These are phyloP conservation scores for Parasitella parasitica DNA, from an alignment of 371 early-diverging fungal species.

Conservation along the genomic window DNA sequence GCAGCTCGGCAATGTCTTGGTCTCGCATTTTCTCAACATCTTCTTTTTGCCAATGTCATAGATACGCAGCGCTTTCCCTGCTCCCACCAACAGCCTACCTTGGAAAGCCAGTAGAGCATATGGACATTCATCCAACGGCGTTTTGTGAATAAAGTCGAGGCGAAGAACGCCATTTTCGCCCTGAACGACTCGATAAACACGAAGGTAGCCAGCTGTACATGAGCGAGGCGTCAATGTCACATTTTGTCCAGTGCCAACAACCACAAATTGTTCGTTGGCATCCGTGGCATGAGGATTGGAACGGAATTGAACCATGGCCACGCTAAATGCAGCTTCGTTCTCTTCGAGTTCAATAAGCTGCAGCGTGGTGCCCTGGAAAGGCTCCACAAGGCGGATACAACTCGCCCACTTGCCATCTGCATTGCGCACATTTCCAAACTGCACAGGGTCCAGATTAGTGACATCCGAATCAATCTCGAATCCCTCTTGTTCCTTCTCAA, in stretches of 20 bases:
- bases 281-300: slow-evolving; percentile 50
- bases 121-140: slow-evolving; percentile 85
- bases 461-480: slow-evolving; percentile 55
- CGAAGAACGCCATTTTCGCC: slow-evolving; percentile 51
- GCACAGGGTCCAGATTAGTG: slow-evolving; percentile 40
- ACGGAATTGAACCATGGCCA: slow-evolving; percentile 74
- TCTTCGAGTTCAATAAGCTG: slow-evolving; percentile 75
- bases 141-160: slow-evolving; percentile 83
- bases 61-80: slow-evolving; percentile 85
- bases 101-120: slow-evolving; percentile 84
- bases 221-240: slow-evolving; percentile 72
- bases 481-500: slow-evolving; percentile 54
- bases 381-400: slow-evolving; percentile 83
- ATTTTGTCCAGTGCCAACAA: slow-evolving; percentile 86
- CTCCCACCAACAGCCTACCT: slow-evolving; percentile 86
- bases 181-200: slow-evolving; percentile 69
- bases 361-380: slow-evolving; percentile 75
- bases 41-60: slow-evolving; percentile 93
- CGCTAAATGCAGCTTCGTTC: slow-evolving; percentile 88
- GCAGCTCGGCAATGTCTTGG: slow-evolving; percentile 71
- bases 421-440: slow-evolving; percentile 77
- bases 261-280: slow-evolving; percentile 57
- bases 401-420: slow-evolving; percentile 85
- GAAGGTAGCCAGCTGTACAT: slow-evolving; percentile 71
- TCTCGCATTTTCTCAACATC: slow-evolving; percentile 90